These are phyloP conservation scores for Hyphopichia pseudoburtonii DNA, from an alignment of 1,139 yeast genomes.

Conservation along the genomic window DNA sequence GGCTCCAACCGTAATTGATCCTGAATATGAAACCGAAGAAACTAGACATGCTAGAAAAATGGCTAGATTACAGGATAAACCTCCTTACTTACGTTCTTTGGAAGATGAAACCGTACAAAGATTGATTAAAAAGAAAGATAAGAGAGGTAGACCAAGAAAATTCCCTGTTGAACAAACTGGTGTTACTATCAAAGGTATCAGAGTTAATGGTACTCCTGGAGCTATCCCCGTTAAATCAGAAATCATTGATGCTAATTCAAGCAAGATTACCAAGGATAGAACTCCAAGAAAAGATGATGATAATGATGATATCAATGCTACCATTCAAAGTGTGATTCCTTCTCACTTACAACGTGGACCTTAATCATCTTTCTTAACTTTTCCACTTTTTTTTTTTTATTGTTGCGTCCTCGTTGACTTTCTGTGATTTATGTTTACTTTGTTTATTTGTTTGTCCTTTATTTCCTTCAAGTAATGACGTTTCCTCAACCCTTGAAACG, in stretches of 20 bases:
- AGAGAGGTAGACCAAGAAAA: constrained; percentile 53
- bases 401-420: not conserved
- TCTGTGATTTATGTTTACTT: not conserved
- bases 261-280: constrained; percentile 16
- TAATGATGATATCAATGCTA: constrained; percentile 3
- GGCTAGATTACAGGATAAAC: constrained; percentile 27
- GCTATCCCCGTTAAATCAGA: not conserved
- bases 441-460: not conserved
- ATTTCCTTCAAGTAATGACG: no score
- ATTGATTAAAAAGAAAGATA: constrained; percentile 42
- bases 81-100: constrained; percentile 29
- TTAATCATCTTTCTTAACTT: no score
- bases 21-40: constrained; percentile 4
- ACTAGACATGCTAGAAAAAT: constrained; percentile 8
- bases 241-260: constrained; percentile 9
- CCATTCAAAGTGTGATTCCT: constrained; percentile 6
- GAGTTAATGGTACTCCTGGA: constrained; percentile 39
- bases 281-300: constrained; percentile 12
- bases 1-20: constrained; percentile 1
- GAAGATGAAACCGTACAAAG: constrained; percentile 40
- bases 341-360: constrained; percentile 4
- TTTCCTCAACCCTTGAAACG: no score
- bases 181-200: constrained; percentile 44
- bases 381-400: not conserved
- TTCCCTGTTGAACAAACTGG: constrained; percentile 53